These are phyloP conservation scores for Zoysia japonica DNA, from an alignment of 176 grass and related monocot species.

Conservation along the genomic window DNA sequence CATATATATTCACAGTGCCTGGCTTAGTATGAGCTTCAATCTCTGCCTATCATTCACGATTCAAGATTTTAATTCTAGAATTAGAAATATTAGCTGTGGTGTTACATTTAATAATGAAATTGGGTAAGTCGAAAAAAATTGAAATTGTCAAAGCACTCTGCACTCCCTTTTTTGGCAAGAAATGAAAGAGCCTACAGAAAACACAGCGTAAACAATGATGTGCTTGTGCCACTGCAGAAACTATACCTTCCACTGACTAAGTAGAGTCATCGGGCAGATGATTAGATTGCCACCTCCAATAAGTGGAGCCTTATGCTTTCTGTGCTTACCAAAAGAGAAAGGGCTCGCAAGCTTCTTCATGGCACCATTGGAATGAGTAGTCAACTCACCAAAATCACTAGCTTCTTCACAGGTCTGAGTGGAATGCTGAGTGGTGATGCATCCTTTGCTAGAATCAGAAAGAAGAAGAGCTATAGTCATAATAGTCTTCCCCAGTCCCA, in stretches of 20 bases:
- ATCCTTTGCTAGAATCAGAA: slow-evolving; percentile 71
- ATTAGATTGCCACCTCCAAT: slow-evolving; percentile 84
- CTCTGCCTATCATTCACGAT: slow-evolving; percentile 63
- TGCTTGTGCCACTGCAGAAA: slow-evolving; percentile 13
- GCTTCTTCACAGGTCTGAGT: slow-evolving; percentile 51
- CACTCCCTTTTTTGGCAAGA: not conserved
- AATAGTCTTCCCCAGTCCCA: slow-evolving; percentile 96
- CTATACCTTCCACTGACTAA: slow-evolving; percentile 98
- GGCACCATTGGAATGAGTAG: slow-evolving; percentile 43
- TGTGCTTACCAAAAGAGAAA: slow-evolving; percentile 70
- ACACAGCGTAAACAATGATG: slow-evolving; percentile 18
- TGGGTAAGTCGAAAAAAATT: not conserved
- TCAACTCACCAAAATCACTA: slow-evolving; percentile 45
- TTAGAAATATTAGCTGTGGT: slow-evolving; percentile 7
- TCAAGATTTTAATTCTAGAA: slow-evolving; percentile 1
- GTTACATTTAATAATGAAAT: slow-evolving; percentile 25
- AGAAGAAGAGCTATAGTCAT: slow-evolving; percentile 98
- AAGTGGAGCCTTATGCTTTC: slow-evolving; percentile 60
- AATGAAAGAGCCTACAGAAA: slow-evolving; percentile 28
- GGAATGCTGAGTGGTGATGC: slow-evolving; percentile 45
- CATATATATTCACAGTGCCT: slow-evolving; percentile 68
- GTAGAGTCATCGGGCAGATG: slow-evolving; percentile 91
- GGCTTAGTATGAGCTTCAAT: slow-evolving; percentile 80
- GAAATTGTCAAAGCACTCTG: too few species aligned
- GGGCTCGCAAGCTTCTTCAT: slow-evolving; percentile 69